phyloP scores from a whole-genome alignment of 1,284 basidiomycete species.

The Heterobasidion occidentale region DNA sequence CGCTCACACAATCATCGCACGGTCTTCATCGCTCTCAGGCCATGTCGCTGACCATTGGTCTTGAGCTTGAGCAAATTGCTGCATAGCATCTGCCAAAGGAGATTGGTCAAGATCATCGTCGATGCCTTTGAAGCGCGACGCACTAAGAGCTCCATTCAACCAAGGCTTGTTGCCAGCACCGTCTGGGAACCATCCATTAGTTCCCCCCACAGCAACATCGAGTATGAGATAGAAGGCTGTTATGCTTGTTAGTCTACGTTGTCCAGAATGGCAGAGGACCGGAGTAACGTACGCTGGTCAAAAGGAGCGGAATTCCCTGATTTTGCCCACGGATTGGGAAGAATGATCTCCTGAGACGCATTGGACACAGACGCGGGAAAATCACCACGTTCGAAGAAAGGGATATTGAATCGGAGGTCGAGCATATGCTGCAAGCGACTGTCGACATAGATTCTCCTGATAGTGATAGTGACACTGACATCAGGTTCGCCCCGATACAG shows the following conservation, averaged over 20 bases:
- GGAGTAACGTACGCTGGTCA: constrained; percentile 56
- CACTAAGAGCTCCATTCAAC: constrained; percentile 53
- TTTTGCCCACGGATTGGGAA: constrained; percentile 62
- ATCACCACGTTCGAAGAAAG: constrained; percentile 72
- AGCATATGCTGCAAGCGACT: constrained; percentile 64
- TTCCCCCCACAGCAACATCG: constrained; percentile 73
- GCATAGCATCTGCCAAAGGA: constrained; percentile 47
- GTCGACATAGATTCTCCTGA: constrained; percentile 70
- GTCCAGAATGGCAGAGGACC: neutral
- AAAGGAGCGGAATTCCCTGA: constrained; percentile 67
- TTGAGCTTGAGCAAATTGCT: constrained; percentile 58
- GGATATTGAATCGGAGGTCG: constrained; percentile 52
- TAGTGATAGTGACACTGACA: neutral
- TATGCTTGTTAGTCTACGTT: neutral
- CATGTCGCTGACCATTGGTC: constrained; percentile 65
- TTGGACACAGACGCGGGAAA: constrained; percentile 74
- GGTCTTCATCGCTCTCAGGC: constrained; percentile 48
- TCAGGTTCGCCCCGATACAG: too few relatives aligned
- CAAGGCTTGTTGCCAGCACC: constrained; percentile 68
- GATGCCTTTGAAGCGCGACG: constrained; percentile 13
- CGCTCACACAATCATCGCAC: constrained; percentile 68
- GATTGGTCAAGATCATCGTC: too few relatives aligned
- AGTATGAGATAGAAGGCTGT: constrained; percentile 70
- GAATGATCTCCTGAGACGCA: constrained; percentile 54
- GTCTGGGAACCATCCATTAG: constrained; percentile 84